Base-by-base conservation (phyloP, 148 eudicot species). In the Cornus suecica region DNA sequence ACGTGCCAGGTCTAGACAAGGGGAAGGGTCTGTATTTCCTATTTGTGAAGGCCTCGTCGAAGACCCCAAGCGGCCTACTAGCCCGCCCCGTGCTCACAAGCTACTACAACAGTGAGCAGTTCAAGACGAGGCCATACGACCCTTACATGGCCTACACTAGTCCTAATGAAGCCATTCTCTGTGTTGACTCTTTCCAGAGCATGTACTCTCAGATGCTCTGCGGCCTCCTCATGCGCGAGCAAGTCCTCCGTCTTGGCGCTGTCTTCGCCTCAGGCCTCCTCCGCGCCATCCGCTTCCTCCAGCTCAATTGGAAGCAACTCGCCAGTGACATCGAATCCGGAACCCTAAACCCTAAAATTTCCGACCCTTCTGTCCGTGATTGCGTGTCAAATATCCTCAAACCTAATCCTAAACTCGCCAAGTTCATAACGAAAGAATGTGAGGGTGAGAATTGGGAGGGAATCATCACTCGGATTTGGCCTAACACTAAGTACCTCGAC, bases 141-240 rank as follows among this genome's bases (percentile, higher is more conserved):
- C 77, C 77, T 0, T 75, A 75, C 45, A 75, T 61, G 31, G 77
- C 66, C 29, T 66, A 75, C 77, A 75, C 77, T 16, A 75, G 77
- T 65, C 77, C 77, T 3, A 67, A 75, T 26, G 77, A 66, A 27
- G 41, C 77, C 70, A 75, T 75, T 32, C 69, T 75, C 11, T 66
- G 77, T 23, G 45, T n/a, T 0, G 77, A 75, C 32, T 65, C 71
- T 20, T 75, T 75, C 77, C 77, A 75, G 11, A 75, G 77, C 77
- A 65, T 75, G 71, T 75, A 75, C 77, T 18, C 71, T 52, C 77
- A 75, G 41, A 75, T 75, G 77, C 71, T 75, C 20, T 75, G 77
- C 32, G 77, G 77, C 28, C 77, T 75, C 60, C 18, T 75, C 7
- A 45, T 45, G 63, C 71, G 77, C 29, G 71, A 75, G 22, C n/a